Evolutionary conservation across 148 eudicot genomes (phyloP).

Genomic region (Pouteria glomerata): DNA sequence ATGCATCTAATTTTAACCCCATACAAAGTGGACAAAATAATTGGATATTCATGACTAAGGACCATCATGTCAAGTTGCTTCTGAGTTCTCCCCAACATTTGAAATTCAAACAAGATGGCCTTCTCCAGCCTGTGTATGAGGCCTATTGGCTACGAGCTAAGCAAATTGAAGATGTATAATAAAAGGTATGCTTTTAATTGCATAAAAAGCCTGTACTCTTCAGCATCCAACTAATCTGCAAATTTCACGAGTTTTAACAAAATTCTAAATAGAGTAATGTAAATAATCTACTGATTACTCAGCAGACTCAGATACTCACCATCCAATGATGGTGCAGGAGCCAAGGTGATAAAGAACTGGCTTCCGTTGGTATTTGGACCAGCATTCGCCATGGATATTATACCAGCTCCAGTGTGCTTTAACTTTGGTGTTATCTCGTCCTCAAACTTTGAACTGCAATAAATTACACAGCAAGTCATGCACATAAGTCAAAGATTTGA

Average conservation of each 20-base stretch:
- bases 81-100: background rate
- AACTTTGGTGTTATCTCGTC: constrained; percentile 69
- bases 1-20: background rate
- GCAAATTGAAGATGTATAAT: background rate
- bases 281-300: background rate
- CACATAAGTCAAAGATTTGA: background rate
- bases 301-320: constrained; percentile 36
- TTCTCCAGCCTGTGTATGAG: background rate
- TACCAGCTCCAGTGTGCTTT: constrained; percentile 97
- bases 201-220: background rate
- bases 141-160: background rate
- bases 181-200: background rate
- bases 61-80: background rate
- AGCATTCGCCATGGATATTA: constrained; percentile 96
- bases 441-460: constrained; percentile 67
- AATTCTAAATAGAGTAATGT: background rate
- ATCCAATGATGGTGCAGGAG: constrained; percentile 80
- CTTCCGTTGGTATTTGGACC: constrained; percentile 98
- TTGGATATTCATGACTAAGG: background rate
- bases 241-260: background rate
- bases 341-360: constrained; percentile 84
- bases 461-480: constrained; percentile 14
- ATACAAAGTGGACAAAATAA: background rate
- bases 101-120: background rate
- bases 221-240: background rate